Evolutionary conservation across 805 yeast species (phyloP).

Genomic region (Wickerhamiella bombiphila): DNA sequence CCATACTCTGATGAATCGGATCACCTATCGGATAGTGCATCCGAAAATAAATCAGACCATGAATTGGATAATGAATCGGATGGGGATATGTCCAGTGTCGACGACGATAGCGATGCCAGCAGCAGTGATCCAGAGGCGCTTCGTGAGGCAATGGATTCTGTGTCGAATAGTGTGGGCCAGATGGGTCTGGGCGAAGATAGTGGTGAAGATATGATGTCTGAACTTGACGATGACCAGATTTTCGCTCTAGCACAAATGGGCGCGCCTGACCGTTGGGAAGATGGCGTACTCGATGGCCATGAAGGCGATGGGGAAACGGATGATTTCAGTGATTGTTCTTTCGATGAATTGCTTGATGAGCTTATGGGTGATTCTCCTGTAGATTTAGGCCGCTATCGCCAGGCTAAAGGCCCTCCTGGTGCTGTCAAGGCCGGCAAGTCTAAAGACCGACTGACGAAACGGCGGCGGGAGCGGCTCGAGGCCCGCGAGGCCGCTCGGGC

Average conservation of each 20-base stretch:
- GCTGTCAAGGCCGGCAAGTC: neutral
- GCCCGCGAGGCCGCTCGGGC: constrained; percentile 13
- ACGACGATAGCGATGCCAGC: no score
- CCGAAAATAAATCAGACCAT: no score
- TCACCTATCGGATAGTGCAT: neutral
- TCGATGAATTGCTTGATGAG: constrained; percentile 2
- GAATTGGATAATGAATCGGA: no score
- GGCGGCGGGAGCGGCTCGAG: constrained; percentile 10
- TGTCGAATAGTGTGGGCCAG: neutral
- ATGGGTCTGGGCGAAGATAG: constrained; percentile 2
- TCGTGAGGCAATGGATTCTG: no score
- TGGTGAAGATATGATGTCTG: neutral
- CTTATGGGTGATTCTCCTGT: constrained; percentile 22
- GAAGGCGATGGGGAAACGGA: constrained; percentile 2
- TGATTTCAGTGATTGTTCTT: constrained; percentile 1
- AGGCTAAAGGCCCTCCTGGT: neutral
- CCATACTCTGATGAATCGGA: no score
- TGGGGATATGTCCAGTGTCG: no score
- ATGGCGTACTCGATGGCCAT: constrained; percentile 5
- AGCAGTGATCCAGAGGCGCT: no score
- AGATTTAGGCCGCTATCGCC: constrained; percentile 2
- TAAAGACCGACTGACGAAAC: constrained; percentile 1
- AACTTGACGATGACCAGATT: constrained; percentile 12
- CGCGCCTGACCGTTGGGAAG: constrained; percentile 4
- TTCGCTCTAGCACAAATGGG: constrained; percentile 10